Evolutionary conservation across 169 alveolate genomes (phyloP).

Genomic region (Plasmodium blacklocki): DNA sequence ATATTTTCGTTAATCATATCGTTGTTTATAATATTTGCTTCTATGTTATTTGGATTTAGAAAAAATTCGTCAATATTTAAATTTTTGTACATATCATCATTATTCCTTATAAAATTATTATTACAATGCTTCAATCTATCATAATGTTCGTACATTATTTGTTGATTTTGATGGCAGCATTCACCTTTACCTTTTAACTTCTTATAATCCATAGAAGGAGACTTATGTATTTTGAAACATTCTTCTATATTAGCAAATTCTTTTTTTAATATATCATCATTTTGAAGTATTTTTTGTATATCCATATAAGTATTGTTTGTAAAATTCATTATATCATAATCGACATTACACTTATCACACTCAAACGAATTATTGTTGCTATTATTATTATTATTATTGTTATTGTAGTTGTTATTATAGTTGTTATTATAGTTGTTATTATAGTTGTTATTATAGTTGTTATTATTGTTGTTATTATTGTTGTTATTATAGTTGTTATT

Average conservation of each 20-base stretch:
- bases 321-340: conserved; percentile 35
- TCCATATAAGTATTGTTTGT: conserved; percentile 50
- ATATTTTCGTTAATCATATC: conserved; percentile 37
- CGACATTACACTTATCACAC: conserved; percentile 22
- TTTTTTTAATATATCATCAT: conserved; percentile 50
- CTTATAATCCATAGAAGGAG: conserved; percentile 1
- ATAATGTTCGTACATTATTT: no score
- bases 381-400: background rate
- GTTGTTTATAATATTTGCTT: conserved; percentile 20
- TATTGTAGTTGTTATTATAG: background rate
- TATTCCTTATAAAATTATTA: conserved; percentile 12
- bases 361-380: background rate
- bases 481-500: background rate
- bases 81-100: conserved; percentile 21
- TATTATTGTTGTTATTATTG: background rate
- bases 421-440: background rate
- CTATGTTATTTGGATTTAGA: conserved; percentile 12
- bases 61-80: conserved; percentile 15
- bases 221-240: background rate
- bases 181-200: conserved; percentile 9
- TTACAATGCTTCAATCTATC: no score
- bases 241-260: conserved; percentile 61
- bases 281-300: conserved; percentile 55
- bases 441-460: background rate
- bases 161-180: no score